Base-by-base conservation (phyloP, 2,329 filamentous ascomycete genomes). In the Gaeumannomyces tritici region DNA sequence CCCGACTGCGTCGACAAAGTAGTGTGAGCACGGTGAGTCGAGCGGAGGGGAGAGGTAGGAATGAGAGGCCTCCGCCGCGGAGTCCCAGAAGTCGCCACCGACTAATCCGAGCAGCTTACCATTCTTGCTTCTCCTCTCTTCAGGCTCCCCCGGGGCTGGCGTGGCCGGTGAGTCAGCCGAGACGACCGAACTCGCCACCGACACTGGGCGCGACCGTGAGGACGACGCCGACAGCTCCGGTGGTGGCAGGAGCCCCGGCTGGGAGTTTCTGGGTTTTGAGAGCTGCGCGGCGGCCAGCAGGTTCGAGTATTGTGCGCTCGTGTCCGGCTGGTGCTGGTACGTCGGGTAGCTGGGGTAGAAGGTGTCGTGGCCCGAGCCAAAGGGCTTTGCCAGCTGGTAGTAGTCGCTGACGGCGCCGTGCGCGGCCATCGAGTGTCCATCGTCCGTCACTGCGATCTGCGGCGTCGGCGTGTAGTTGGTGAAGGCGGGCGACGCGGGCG, bases 11-110 rank as follows among this genome's bases (percentile, higher is more conserved):
- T 78, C 73, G 42, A n/a, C 74, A 70, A 71, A 75, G 73, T 80
- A 76, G 71, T 77, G 87, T 93, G 86, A 92, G 89, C 84, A 86
- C 72, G 84, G 77, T 74, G 26, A 28, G 26, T 27, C 12, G 55
- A 56, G 55, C 13, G 55, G 55, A 2, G 28, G 28, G 28, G 26
- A 56, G 24, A 56, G 28, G 8, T 27, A 56, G 26, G 26, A 84
- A 83, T 62, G 61, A 57, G 62, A 54, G 33, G 47, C 62, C 33
- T 61, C 63, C 35, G 29, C 13, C 42, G 42, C 42, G 21, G 42
- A 21, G 42, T 24, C 24, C 42, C 42, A 51, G n/a, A 7, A 51
- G 42, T 51, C 42, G 42, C 42, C 42, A 51, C 42, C 42, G 21
- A n/a, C 21, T 9, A 21, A 21, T n/a, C 5, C 3, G 21, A n/a